Evolutionary conservation across 495 filamentous ascomycete genomes (phyloP).

Genomic region (Letharia columbiana): DNA sequence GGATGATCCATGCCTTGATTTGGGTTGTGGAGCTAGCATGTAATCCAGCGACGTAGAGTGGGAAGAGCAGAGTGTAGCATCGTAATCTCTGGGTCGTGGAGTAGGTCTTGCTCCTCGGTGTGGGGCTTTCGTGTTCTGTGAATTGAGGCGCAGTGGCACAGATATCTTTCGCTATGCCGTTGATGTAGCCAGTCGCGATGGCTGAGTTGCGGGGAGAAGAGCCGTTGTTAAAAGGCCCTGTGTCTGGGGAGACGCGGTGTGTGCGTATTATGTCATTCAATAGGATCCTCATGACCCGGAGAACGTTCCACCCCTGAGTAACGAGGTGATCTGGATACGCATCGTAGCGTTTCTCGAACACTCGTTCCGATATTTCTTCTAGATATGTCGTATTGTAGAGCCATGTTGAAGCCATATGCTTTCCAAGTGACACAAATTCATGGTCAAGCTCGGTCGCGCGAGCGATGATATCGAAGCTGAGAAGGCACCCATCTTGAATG

Average conservation of each 20-base stretch:
- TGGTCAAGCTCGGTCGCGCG: slow-evolving; percentile 6
- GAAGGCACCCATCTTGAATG: slow-evolving; percentile 12
- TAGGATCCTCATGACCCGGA: slow-evolving; percentile 27
- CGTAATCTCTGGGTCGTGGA: slow-evolving; percentile 21
- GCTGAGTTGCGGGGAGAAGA: neutral
- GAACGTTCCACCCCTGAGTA: slow-evolving; percentile 28
- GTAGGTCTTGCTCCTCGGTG: slow-evolving; percentile 10
- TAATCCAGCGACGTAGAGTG: slow-evolving; percentile 28
- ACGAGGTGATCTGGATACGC: slow-evolving; percentile 25
- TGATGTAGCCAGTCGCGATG: slow-evolving; percentile 12
- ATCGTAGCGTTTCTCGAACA: slow-evolving; percentile 23
- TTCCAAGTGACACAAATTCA: slow-evolving; percentile 3
- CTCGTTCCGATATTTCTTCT: slow-evolving; percentile 10
- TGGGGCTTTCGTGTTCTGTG: slow-evolving; percentile 16
- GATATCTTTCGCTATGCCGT: slow-evolving; percentile 25
- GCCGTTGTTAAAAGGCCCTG: neutral
- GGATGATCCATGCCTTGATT: slow-evolving; percentile 27
- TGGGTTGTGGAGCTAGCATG: slow-evolving; percentile 9
- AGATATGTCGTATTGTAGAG: neutral
- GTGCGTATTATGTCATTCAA: slow-evolving; percentile 26
- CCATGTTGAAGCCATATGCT: neutral
- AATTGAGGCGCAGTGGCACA: slow-evolving; percentile 30
- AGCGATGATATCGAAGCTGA: neutral
- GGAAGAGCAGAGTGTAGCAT: slow-evolving; percentile 28
- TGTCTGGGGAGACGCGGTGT: neutral